A percentile compares a stretch with the other conserved stretches of the same genome.
Conservation (phyloP, 129 eudicot species). For the Flaveria ramosissima region DNA sequence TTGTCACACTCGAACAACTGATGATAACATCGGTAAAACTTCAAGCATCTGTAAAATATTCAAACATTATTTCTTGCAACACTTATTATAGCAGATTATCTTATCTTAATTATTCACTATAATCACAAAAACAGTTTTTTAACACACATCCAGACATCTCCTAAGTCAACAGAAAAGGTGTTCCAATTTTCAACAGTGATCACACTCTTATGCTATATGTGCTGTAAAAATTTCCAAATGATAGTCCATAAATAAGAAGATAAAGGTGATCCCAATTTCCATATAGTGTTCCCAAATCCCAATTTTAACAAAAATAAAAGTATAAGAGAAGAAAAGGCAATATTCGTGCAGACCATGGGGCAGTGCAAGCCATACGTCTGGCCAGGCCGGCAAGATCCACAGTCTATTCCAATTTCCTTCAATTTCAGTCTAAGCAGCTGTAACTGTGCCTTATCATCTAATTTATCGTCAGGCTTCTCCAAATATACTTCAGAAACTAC, state of each 20-base stretch:
- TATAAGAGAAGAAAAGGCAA: background rate
- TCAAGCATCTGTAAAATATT: background rate
- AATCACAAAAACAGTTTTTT: background rate
- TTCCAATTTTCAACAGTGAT: background rate
- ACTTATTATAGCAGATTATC: background rate
- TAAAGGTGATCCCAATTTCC: background rate
- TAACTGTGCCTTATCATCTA: conserved; percentile 26
- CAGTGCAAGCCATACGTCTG: conserved; percentile 45
- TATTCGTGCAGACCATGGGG: conserved; percentile 48
- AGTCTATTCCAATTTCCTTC: conserved; percentile 47
- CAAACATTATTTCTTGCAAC: background rate
- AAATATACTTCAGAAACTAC: conserved; percentile 44
- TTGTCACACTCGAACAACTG: background rate
- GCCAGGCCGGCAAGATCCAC: conserved; percentile 45
- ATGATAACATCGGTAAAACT: background rate
- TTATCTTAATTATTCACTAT: background rate
- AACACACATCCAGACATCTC: background rate
- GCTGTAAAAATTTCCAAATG: conserved; percentile 7
- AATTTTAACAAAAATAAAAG: background rate
- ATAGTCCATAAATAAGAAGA: background rate
- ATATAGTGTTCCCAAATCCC: background rate
- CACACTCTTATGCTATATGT: background rate
- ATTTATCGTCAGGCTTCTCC: conserved; percentile 32
- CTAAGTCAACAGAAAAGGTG: background rate
- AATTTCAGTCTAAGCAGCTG: conserved; percentile 44